Evolutionary conservation across 306 rosid genomes (phyloP), one percentile per base, ranked within the genome.

Genomic region (Notholithocarpus densiflorus): DNA sequence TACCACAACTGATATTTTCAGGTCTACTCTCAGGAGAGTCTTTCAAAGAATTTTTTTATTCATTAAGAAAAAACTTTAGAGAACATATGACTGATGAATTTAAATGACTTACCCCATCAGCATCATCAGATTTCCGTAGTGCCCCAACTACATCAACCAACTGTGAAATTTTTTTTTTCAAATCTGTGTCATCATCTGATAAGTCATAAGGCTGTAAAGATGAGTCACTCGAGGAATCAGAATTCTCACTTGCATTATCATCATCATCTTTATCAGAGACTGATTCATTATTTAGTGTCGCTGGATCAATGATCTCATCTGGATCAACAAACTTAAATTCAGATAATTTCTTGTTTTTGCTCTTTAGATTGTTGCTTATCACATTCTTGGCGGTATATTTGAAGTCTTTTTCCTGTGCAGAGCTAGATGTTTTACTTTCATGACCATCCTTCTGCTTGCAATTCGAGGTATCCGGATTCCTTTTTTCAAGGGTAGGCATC

Each of bases 141-240:
- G 96, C 97, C 4, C 85, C 94, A 84, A 87, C 90, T 51, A 95
- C 89, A 86, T 95, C 98, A 79, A 87, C 81, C 87, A 95, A 80
- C 84, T 95, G 98, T 20, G 97, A 86, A 60, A 95, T 27, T 4
- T 85, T 89, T 77, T 75, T 92, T 74, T 89, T 95, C 86, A 95
- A 84, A 91, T 92, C 98, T 8, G 98, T 74, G 75, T 92, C 98
- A 77, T 95, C 97, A 76, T 95, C 98, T 23, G 88, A 62, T 79
- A 95, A 86, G 88, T 92, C 97, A 86, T 92, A 95, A 11, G 98
- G 97, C 89, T 90, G 91, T 79, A 92, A 86, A 74, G 95, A 92
- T 72, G 96, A 90, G 81, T 92, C 94, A 81, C 88, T 87, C 1
- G 89, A 88, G 76, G 90, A 85, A 83, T 83, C 88, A 51, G 98